Base-by-base conservation (phyloP, 495 filamentous ascomycete species). In the Penicillium samsonianum region DNA sequence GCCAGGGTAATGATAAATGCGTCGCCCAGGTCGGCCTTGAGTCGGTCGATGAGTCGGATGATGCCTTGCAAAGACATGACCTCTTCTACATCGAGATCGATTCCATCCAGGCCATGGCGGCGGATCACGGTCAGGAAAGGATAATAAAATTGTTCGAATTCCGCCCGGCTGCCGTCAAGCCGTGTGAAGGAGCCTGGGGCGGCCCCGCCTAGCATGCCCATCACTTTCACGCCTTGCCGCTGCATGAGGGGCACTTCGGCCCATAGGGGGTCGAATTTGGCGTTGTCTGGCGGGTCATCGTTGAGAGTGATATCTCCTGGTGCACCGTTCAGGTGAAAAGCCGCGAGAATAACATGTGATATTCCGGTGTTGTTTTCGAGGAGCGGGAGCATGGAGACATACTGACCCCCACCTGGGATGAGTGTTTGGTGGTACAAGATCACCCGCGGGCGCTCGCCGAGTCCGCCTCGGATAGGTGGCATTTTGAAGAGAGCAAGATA, bases 21-120 rank as follows among this genome's bases (percentile, higher is more conserved):
- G 0, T 80, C 68, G 0, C 89, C 88, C 55, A 93, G 84, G 65
- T 96, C 91, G 5, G 67, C 71, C 44, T 87, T 84, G 40, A 96
- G 79, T 8, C 86, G 78, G 58, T 87, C 81, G 41, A 96, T 87
- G 12, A 96, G 75, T 8, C 88, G 79, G 19, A 85, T 77, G 42
- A 92, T 76, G n/a, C 89, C 90, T 1, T 42, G 44, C 14, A 90
- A 76, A 14, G 85, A 86, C 85, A 92, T 92, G 3, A 62, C 47
- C 69, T 95, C 88, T 67, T 96, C 91, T 38, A 95, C 89, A 63
- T 96, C 90, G 16, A 96, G 79, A 65, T 96, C 91, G 7, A 96
- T 61, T 0, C 91, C 91, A 26, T 92, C 76, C 5, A 93, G 74
- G 3, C 67, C 68, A 63, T 84, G 75, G 11, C 75, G 72, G 11